These are phyloP conservation scores for Paraleonurus japonicus DNA, from an alignment of 257 asterid species.

Conservation along the genomic window DNA sequence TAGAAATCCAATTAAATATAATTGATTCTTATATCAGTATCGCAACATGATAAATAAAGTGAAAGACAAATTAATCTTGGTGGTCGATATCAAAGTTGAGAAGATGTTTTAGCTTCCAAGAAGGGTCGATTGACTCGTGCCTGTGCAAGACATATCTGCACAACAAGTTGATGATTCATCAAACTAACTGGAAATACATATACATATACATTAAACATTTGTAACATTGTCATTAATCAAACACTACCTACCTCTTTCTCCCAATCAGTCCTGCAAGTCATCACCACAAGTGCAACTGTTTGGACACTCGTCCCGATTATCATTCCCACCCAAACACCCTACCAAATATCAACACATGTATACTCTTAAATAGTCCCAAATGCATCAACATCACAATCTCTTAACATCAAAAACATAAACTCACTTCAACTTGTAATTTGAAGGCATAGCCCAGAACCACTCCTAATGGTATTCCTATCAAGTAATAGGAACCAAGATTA, in stretches of 20 bases:
- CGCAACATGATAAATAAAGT: no score
- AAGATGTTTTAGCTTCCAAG: not conserved
- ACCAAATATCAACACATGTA: no score
- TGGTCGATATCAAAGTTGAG: not conserved
- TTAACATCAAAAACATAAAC: not conserved
- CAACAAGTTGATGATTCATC: not conserved
- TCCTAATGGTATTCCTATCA: conserved; percentile 47
- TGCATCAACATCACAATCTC: no score
- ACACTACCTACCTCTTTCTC: no score
- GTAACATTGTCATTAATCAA: no score
- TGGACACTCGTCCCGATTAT: conserved; percentile 40
- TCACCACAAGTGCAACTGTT: conserved; percentile 5
- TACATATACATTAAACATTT: no score
- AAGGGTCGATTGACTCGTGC: conserved; percentile 22
- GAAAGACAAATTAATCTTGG: no score
- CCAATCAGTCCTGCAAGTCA: no score
- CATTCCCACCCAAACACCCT: conserved; percentile 65
- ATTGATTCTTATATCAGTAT: no score
- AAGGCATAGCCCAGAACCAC: conserved; percentile 37
- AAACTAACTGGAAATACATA: not conserved
- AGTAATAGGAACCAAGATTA: conserved; percentile 45
- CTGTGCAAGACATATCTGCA: conserved; percentile 30
- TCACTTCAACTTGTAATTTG: conserved; percentile 38
- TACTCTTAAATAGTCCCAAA: no score
- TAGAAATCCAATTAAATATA: no score